These are phyloP conservation scores for Zea mays DNA, from an alignment of 176 grass and related monocot genomes.

Conservation along the genomic window DNA sequence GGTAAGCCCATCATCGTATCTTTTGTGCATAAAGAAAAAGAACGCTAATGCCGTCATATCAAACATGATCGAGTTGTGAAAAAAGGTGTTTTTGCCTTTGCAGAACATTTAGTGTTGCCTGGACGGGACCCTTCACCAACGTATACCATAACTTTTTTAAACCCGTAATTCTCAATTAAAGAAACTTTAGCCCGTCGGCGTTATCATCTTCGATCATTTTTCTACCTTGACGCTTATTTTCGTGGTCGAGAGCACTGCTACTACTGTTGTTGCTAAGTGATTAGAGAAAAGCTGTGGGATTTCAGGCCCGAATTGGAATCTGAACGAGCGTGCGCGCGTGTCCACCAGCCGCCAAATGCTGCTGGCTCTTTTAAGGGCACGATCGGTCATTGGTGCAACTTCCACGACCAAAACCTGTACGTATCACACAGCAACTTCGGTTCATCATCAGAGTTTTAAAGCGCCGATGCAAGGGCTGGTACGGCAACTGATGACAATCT, in stretches of 20 bases:
- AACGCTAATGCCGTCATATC: too few relatives aligned
- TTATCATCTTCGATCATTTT: background rate
- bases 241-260: background rate
- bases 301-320: background rate
- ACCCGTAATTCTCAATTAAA: constrained; percentile 9
- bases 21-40: too few relatives aligned
- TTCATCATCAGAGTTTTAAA: background rate
- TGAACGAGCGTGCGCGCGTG: background rate
- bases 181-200: background rate
- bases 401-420: background rate
- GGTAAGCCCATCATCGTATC: too few relatives aligned
- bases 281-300: background rate
- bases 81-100: background rate
- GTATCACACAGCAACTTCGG: background rate
- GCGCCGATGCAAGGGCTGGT: background rate
- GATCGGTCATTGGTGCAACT: background rate
- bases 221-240: background rate
- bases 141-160: background rate
- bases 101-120: background rate
- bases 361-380: background rate
- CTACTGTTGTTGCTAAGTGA: background rate
- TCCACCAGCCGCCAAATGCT: too few relatives aligned
- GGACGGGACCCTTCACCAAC: background rate
- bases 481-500: background rate
- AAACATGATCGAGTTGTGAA: background rate